Base-by-base conservation (phyloP, 306 rosid species). In the Acacia melanoxylon region DNA sequence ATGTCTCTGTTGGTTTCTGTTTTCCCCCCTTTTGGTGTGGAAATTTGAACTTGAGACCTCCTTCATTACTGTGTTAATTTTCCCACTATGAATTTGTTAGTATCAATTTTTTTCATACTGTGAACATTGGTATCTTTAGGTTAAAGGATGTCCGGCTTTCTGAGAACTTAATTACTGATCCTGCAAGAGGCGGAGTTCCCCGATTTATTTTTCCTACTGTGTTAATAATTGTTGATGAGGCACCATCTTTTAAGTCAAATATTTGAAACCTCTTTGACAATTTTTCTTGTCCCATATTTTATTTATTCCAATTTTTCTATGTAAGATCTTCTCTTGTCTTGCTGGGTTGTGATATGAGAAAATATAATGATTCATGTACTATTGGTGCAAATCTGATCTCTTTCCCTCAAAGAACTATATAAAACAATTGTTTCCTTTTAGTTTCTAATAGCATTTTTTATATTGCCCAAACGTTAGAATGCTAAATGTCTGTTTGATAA, bases 321-420 rank as follows among this genome's bases (percentile, higher is more conserved):
- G 95, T 93, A 52, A 82, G 78, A 88, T 94, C 89, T 82, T 85
- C 88, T 77, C 98, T 95, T 76, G 75, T 77, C 65, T 78, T 83
- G 85, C 78, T 95, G 86, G 92, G 97, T 25, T 88, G 93, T 69
- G 35, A 91, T 79, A 74, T 17, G 79, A 58, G 83, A 82, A 81
- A 54, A 63, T 31, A 77, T 10, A 92, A 91, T 67, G 97, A 92
- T 37, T 68, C 80, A 2, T 91, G 84, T 78, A 82, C 85, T 80
- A 63, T 91, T 44, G 97, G 99, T 95, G 94, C 62, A 52, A 4
- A 42, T 35, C 10, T 52, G 7, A 37, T 68, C 65, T 76, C 72
- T 63, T 78, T 62, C 59, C 80, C 62, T 78, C n/a, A n/a, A n/a
- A n/a, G n/a, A n/a, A n/a, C n/a, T n/a, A n/a, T n/a, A n/a, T n/a